Evolutionary conservation across 257 asterid genomes (phyloP).

Genomic region (Cinchona pubescens): DNA sequence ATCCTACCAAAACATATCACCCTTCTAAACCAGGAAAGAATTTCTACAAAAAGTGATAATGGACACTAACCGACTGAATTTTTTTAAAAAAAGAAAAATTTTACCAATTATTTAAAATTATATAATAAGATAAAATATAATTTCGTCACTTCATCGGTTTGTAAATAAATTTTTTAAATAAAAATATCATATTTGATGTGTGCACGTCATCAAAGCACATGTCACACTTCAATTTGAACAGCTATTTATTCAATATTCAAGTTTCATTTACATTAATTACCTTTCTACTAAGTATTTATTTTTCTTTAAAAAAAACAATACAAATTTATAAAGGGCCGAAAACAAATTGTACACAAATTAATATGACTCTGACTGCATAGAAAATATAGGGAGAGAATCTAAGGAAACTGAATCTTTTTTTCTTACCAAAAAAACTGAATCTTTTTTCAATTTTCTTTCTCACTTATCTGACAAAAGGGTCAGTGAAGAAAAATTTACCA

Average conservation of each 20-base stretch:
- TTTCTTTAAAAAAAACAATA: no score
- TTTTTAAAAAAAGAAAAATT: no score
- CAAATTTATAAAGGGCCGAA: no score
- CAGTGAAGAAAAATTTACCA: constrained; percentile 5
- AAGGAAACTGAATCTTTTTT: not conserved
- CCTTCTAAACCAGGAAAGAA: no score
- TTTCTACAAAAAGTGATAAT: no score
- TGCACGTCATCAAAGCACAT: constrained; percentile 27
- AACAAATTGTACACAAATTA: not conserved
- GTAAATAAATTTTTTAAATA: no score
- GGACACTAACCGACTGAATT: no score
- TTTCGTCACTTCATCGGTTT: no score
- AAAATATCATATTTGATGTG: constrained; percentile 20
- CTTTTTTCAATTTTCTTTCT: not conserved
- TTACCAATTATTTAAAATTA: no score
- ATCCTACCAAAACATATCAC: constrained; percentile 5
- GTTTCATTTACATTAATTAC: not conserved
- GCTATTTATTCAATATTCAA: not conserved
- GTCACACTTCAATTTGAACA: constrained; percentile 3
- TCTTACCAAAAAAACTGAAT: no score
- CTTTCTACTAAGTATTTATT: not conserved
- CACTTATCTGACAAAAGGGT: constrained; percentile 4
- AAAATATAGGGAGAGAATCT: constrained; percentile 23
- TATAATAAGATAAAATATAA: no score
- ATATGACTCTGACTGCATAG: not conserved